Base-by-base conservation (phyloP, 202 grass and related monocot species). In the Dendrocalamus latiflorus region DNA sequence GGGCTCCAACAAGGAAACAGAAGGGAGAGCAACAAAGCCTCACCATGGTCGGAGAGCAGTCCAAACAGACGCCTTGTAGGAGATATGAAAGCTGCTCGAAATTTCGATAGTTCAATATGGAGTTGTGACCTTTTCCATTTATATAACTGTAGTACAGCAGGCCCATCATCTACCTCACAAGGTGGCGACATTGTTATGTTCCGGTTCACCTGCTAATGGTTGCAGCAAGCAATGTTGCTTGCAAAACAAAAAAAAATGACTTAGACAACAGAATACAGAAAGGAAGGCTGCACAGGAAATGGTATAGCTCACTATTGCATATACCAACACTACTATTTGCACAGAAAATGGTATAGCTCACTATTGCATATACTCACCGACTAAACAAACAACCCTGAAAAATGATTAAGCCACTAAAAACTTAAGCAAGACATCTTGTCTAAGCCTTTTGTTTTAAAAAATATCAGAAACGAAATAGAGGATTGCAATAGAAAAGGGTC, bases 31-130 rank as follows among this genome's bases (percentile, higher is more conserved):
- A 77, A 18, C 39, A 77, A 81, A 75, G 83, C 85, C 57, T 98
- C 74, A 88, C 82, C 79, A 55, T 80, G 48, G 6, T 95, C 38
- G 45, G 93, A 89, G 57, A 93, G 93, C 65, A 98, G 65, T 55
- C 87, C 83, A 74, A 98, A 86, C 20, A 89, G 78, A 67, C 76
- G 76, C 77, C 87, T 91, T 66, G 87, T 86, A 68, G 89, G 95
- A 60, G 93, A 98, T 84, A 98, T 98, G 88, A 83, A 98, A 76
- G 87, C 95, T 77, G 93, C 91, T 70, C 39, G 66, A 76, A 93
- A 95, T 76, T 92, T 81, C 8, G 95, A 98, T 75, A 93, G 51
- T 34, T 93, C 84, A 48, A 93, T 45, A 57, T 75, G 61, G 54
- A 78, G 81, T 69, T 83, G 50, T 17, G 81, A 75, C 8, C 74